These are phyloP conservation scores for Trichosporon asahii DNA, from an alignment of 1,284 basidiomycete species.

Conservation along the genomic window DNA sequence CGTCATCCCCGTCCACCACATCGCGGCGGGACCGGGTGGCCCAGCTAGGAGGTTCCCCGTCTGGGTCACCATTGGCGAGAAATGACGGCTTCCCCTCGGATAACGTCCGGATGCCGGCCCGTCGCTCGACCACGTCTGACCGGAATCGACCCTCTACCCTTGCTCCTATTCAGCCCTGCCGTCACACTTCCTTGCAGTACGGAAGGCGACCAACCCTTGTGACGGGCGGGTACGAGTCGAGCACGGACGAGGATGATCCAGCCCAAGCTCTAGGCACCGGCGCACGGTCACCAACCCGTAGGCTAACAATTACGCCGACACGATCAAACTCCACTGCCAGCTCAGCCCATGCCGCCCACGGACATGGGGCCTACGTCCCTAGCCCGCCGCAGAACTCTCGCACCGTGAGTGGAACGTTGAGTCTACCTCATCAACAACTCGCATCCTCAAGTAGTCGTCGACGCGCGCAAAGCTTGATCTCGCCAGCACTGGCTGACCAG, in stretches of 20 bases:
- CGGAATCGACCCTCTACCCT: neutral
- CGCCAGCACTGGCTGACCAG: conserved; percentile 5
- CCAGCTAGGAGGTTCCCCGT: neutral
- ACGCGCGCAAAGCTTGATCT: conserved; percentile 29
- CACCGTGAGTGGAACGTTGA: neutral
- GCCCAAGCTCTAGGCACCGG: neutral
- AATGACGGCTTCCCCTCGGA: neutral
- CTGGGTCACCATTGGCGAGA: neutral
- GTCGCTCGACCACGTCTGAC: neutral
- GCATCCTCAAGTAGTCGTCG: conserved; percentile 19
- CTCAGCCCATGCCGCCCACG: conserved; percentile 4
- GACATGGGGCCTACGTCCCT: neutral
- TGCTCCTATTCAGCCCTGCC: conserved; percentile 5
- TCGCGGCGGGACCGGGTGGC: neutral
- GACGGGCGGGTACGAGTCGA: conserved; percentile 45
- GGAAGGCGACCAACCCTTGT: conserved; percentile 21
- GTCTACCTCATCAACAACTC: conserved; percentile 15
- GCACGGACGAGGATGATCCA: conserved; percentile 28
- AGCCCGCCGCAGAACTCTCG: neutral
- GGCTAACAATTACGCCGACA: neutral
- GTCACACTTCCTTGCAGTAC: conserved; percentile 1
- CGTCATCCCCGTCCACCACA: neutral
- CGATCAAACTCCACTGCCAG: neutral
- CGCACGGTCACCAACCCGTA: neutral
- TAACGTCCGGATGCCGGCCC: neutral